Evolutionary conservation across 805 yeast genomes (phyloP), one percentile per base, ranked within the genome.

Genomic region (Lachancea cidri): DNA sequence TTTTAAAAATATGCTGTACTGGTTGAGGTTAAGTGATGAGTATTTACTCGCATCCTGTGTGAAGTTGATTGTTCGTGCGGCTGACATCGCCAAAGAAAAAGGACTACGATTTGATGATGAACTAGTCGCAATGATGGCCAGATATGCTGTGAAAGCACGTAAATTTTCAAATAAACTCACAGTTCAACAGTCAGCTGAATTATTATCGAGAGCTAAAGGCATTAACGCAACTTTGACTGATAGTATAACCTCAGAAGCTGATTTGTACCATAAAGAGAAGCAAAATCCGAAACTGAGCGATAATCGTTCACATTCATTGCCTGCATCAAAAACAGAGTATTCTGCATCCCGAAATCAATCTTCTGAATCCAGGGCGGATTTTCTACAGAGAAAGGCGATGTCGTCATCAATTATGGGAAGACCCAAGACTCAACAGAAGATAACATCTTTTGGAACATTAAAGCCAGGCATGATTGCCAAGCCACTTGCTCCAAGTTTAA

Each of bases 21-120:
- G 97, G 94, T 68, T 91, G 20, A 72, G 93, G 44, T 67, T 91
- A 35, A 86, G 91, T 44, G 97, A 89, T 60, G 68, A 76, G 5
- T 83, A 87, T 2, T 67, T 91, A 35, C 45, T 63, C 16, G 67
- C 63, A 18, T 74, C 86, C 1, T 86, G 96, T 68, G 89, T 86
- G 4, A 71, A 73, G 17, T 66, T 87, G 35, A 83, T 85, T 4
- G 73, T 79, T 38, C 72, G 74, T 33, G 78, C 86, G 0, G 68
- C 87, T 35, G 84, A 80, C 49, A 60, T 84, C 33, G 85, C 88
- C 0, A 61, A 65, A 22, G 81, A 77, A 31, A 65, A 79, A 30
- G 55, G 72, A 9, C 68, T 82, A 20, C 54, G 57, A 2, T 69
- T 83, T 16, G 81, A 79, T 30, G 71, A 68, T 3, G 68, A 67